phyloP scores from a whole-genome alignment of 495 filamentous ascomycete species.

The Pyronema domesticum region DNA sequence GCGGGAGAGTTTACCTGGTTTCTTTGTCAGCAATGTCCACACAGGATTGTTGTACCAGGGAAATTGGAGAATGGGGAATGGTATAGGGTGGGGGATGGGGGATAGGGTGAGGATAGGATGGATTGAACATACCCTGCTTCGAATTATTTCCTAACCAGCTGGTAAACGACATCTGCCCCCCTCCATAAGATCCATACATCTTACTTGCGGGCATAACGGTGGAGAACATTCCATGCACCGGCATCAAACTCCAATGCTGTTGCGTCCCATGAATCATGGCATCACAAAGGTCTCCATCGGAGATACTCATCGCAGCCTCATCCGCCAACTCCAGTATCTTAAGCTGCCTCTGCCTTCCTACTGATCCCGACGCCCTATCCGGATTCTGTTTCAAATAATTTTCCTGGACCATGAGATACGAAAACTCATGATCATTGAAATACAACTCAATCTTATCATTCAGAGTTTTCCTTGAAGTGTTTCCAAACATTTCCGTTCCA shows the following conservation, averaged over 20 bases:
- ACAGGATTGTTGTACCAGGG: neutral
- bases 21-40: neutral
- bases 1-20: conserved; percentile 54
- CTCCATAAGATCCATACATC: conserved; percentile 41
- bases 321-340: conserved; percentile 71
- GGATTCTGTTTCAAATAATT: conserved; percentile 83
- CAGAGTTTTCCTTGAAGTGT: conserved; percentile 60
- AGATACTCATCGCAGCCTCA: conserved; percentile 82
- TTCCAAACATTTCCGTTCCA: conserved; percentile 66
- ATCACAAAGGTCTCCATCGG: conserved; percentile 91
- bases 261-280: conserved; percentile 96
- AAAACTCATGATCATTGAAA: conserved; percentile 98
- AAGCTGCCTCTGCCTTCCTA: conserved; percentile 48
- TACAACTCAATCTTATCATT: conserved; percentile 98
- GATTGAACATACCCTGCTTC: conserved; percentile 42
- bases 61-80: neutral
- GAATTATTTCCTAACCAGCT: conserved; percentile 90
- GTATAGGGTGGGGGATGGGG: too few species aligned
- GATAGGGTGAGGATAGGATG: neutral
- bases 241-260: conserved; percentile 97
- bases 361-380: conserved; percentile 36
- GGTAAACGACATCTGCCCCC: conserved; percentile 40
- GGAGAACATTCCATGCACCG: conserved; percentile 88
- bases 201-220: conserved; percentile 86
- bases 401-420: conserved; percentile 91